phyloP scores from a whole-genome alignment of 73 alveolate species.

The Uronychia setigera region DNA sequence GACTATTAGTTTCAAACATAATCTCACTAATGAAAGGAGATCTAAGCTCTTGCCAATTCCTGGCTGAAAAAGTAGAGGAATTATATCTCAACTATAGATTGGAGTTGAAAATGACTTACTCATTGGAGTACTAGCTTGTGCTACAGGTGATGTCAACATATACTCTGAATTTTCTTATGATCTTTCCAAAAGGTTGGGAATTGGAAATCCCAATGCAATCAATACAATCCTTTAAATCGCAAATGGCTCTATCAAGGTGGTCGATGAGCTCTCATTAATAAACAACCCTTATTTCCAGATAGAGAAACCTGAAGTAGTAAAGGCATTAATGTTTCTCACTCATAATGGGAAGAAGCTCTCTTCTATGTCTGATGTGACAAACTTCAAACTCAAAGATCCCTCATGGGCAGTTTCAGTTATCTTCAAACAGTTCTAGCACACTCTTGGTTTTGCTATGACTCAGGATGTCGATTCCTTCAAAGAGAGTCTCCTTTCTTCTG shows the following conservation, averaged over 20 bases:
- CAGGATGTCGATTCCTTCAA: neutral
- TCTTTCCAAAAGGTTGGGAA: neutral
- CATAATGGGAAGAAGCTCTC: neutral
- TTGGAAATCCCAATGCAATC: neutral
- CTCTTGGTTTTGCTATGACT: neutral
- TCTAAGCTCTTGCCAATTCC: neutral
- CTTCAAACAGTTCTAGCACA: neutral
- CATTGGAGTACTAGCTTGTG: neutral
- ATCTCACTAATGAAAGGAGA: neutral
- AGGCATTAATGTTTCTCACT: slow-evolving; percentile 5
- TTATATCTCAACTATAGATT: neutral
- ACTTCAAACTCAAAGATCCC: neutral
- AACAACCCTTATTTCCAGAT: neutral
- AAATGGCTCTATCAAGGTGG: neutral
- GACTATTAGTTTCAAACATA: neutral
- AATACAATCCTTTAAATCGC: neutral
- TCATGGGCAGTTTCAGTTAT: neutral
- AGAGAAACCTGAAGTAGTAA: neutral
- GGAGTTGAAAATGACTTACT: neutral
- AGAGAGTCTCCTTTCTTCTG: neutral
- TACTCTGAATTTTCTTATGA: neutral
- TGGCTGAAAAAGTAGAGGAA: neutral
- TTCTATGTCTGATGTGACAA: neutral
- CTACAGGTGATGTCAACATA: neutral
- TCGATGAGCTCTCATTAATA: neutral